Conservation (phyloP, 345 rosid genomes). For the Gossypium herbaceum region DNA sequence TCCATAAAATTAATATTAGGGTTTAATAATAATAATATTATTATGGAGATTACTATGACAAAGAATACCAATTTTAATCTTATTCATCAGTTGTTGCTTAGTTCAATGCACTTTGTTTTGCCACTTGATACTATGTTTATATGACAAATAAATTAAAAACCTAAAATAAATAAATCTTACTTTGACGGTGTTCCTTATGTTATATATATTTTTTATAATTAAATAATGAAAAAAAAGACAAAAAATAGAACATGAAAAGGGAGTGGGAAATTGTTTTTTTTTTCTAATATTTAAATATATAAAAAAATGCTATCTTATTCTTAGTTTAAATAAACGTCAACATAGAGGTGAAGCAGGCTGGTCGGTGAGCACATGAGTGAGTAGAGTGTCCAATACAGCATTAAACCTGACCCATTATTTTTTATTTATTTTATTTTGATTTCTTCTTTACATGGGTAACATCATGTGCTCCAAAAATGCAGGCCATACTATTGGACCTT, state of each 20-base stretch:
- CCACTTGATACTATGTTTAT: background rate
- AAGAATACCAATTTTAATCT: background rate
- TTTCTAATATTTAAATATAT: background rate
- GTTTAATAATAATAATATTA: too few species aligned
- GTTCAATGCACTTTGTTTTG: background rate
- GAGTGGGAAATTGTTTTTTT: background rate
- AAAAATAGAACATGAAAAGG: background rate
- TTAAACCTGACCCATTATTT: background rate
- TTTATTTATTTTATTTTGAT: background rate
- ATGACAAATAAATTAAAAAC: too few species aligned
- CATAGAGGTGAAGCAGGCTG: too few species aligned
- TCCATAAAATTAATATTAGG: too few species aligned
- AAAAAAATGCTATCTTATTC: background rate
- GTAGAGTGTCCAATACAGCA: too few species aligned
- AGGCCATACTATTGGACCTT: background rate
- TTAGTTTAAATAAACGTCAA: background rate
- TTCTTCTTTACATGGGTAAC: background rate
- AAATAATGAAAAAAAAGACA: background rate
- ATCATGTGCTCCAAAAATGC: background rate
- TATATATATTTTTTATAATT: background rate
- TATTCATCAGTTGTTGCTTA: background rate
- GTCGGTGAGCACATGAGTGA: background rate
- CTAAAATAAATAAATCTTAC: background rate
- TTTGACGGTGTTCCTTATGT: background rate
- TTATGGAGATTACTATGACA: background rate